A percentile compares a stretch with the other conserved stretches of the same genome.
These are phyloP conservation scores for Nemophila menziesii DNA, from an alignment of 257 asterid species.

Conservation along the genomic window DNA sequence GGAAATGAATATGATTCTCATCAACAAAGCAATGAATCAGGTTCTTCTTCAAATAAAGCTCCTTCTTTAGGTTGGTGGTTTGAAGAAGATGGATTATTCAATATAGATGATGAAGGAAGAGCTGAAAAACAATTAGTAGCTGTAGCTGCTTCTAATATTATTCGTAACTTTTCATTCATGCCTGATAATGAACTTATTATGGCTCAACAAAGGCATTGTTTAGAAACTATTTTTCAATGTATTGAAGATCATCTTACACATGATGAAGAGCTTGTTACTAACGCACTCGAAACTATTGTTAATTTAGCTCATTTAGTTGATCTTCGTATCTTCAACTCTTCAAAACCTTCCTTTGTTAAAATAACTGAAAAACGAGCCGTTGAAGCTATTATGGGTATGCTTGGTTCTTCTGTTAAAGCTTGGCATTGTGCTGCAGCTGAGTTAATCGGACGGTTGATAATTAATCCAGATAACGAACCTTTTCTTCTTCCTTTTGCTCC, in stretches of 20 bases:
- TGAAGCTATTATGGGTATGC: slow-evolving; percentile 78
- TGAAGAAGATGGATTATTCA: slow-evolving; percentile 94
- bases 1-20: slow-evolving; percentile 63
- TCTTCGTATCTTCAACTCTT: slow-evolving; percentile 85
- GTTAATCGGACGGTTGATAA: slow-evolving; percentile 77
- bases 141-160: slow-evolving; percentile 84
- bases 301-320: slow-evolving; percentile 82
- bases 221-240: slow-evolving; percentile 87
- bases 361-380: slow-evolving; percentile 88
- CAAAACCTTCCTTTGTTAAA: slow-evolving; percentile 72
- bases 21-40: slow-evolving; percentile 51
- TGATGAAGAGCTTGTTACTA: slow-evolving; percentile 97
- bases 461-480: slow-evolving; percentile 92
- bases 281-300: slow-evolving; percentile 76
- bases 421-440: slow-evolving; percentile 99
- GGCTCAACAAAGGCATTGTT: slow-evolving; percentile 93
- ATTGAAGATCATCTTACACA: slow-evolving; percentile 87
- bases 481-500: slow-evolving; percentile 74
- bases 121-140: slow-evolving; percentile 88
- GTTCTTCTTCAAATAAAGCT: slow-evolving; percentile 44
- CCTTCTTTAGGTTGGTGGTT: slow-evolving; percentile 89
- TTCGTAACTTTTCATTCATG: slow-evolving; percentile 95
- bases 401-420: slow-evolving; percentile 74
- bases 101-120: slow-evolving; percentile 85
- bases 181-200: slow-evolving; percentile 88